These are phyloP conservation scores for Penicillium digitatum DNA, from an alignment of 2,329 filamentous ascomycete genomes.

Conservation along the genomic window DNA sequence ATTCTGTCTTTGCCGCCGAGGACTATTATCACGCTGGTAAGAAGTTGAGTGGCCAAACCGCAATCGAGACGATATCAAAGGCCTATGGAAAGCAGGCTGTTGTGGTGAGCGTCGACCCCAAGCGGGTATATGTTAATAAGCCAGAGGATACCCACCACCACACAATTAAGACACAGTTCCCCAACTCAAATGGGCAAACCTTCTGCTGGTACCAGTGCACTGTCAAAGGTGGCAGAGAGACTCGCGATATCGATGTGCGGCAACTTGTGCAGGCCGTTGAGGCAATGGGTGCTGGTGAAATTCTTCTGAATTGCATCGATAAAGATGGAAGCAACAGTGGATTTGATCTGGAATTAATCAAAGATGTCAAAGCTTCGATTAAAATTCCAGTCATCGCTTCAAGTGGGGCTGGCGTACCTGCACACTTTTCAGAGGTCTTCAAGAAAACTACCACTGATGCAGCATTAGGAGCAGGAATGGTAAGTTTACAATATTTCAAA, in stretches of 20 bases:
- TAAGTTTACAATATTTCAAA: conserved; percentile 36
- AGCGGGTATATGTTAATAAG: conserved; percentile 74
- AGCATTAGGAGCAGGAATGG: conserved; percentile 89
- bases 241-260: conserved; percentile 86
- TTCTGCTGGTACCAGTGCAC: conserved; percentile 98
- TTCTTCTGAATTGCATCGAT: conserved; percentile 96
- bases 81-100: conserved; percentile 97
- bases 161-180: conserved; percentile 65
- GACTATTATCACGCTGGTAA: conserved; percentile 73
- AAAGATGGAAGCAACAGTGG: conserved; percentile 91
- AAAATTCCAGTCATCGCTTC: conserved; percentile 93
- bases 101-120: conserved; percentile 91
- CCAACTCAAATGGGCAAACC: conserved; percentile 70
- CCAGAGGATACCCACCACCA: conserved; percentile 69
- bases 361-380: conserved; percentile 79
- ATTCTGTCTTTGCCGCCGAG: conserved; percentile 89
- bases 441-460: conserved; percentile 80
- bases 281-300: conserved; percentile 91
- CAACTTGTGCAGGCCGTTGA: conserved; percentile 86
- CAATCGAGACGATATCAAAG: conserved; percentile 89
- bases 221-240: conserved; percentile 90
- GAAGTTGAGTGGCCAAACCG: conserved; percentile 72
- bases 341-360: conserved; percentile 88
- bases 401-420: conserved; percentile 82
- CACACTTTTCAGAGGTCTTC: conserved; percentile 90